These are phyloP conservation scores for Entomophthora muscae DNA, from an alignment of 371 early-diverging fungal genomes.

Conservation along the genomic window DNA sequence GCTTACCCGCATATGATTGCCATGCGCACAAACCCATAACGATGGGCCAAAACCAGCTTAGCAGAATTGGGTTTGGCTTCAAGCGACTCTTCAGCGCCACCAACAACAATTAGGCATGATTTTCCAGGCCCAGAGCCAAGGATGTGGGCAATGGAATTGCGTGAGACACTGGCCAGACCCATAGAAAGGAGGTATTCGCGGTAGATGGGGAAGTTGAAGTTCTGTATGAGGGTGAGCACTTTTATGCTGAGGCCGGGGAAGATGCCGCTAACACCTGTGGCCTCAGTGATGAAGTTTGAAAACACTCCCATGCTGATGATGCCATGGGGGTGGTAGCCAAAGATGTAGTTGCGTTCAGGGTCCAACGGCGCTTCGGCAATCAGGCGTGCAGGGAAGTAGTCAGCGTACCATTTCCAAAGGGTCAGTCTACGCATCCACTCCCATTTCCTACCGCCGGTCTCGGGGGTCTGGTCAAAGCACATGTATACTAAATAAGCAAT, in stretches of 20 bases:
- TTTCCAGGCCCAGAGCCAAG: constrained; percentile 46
- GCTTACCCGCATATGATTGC: too few species aligned
- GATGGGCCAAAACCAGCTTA: constrained; percentile 44
- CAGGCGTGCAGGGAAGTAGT: too few species aligned
- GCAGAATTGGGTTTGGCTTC: constrained; percentile 38
- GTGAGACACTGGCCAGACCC: constrained; percentile 54
- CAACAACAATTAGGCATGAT: too few species aligned
- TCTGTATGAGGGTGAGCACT: constrained; percentile 37
- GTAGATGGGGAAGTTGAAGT: constrained; percentile 49
- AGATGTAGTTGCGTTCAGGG: too few species aligned
- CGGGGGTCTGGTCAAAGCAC: constrained; percentile 35
- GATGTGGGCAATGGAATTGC: constrained; percentile 47
- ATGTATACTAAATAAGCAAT: constrained; percentile 44
- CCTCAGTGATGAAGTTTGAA: constrained; percentile 60
- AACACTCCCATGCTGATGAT: too few species aligned
- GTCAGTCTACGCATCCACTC: neutral
- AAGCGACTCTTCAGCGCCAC: too few species aligned
- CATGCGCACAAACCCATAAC: too few species aligned
- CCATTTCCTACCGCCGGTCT: constrained; percentile 12
- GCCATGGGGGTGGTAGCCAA: too few species aligned
- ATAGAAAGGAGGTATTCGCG: constrained; percentile 49
- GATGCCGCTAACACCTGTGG: constrained; percentile 34
- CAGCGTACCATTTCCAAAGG: constrained; percentile 17
- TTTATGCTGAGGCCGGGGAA: too few species aligned
- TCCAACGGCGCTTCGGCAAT: too few species aligned